Conservation (phyloP, 768 basidiomycete species). For the Hydnomerulius pinastri region DNA sequence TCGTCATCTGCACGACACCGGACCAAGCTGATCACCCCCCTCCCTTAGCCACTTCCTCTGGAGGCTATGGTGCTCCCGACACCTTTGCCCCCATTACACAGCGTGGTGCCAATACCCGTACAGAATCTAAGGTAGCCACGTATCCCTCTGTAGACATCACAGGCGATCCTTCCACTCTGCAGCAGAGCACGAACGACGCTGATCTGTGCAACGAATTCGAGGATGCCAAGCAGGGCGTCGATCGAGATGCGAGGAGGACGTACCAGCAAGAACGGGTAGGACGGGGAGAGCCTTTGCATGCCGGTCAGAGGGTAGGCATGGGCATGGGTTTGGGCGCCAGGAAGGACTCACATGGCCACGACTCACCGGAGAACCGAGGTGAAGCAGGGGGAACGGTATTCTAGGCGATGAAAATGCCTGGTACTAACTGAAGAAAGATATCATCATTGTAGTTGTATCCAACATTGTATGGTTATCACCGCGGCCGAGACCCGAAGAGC, state of each 20-base stretch:
- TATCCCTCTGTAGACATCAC: background rate
- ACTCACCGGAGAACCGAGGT: background rate
- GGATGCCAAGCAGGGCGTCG: slow-evolving; percentile 4
- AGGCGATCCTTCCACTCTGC: background rate
- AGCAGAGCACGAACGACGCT: background rate
- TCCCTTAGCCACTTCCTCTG: slow-evolving; percentile 7
- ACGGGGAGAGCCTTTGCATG: background rate
- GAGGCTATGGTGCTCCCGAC: slow-evolving; percentile 5
- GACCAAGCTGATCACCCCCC: background rate
- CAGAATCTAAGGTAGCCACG: no score
- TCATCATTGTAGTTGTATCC: background rate
- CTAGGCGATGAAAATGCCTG: no score
- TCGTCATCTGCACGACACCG: background rate
- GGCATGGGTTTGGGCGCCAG: no score
- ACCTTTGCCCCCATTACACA: background rate
- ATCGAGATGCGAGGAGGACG: background rate
- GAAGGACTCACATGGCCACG: background rate
- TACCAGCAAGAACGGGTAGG: background rate
- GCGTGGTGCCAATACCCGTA: background rate
- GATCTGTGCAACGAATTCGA: background rate
- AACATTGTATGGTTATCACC: no score
- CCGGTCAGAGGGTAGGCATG: background rate
- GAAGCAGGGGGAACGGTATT: no score
- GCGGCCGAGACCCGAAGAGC: no score
- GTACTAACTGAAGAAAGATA: background rate